Conservation (phyloP, 2,329 filamentous ascomycete species). For the Arthrobotrys sinensis region DNA sequence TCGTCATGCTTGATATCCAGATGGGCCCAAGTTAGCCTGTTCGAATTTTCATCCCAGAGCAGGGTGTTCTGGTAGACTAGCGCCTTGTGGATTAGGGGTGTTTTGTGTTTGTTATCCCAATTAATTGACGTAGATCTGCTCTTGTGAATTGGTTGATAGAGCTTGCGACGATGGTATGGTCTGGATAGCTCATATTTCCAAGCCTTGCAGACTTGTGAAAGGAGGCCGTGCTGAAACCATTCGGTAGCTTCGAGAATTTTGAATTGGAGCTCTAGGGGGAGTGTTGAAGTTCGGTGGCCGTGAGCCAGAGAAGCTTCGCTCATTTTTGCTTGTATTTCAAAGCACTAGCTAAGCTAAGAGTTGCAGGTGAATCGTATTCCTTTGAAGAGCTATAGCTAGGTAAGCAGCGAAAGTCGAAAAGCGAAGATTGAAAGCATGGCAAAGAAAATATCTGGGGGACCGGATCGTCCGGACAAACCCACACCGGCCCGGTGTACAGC, state of each 20-base stretch:
- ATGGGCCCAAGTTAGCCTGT: conserved; percentile 39
- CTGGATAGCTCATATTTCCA: conserved; percentile 40
- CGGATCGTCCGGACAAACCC: conserved; percentile 16
- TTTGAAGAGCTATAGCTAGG: conserved; percentile 6
- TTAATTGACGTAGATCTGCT: conserved; percentile 30
- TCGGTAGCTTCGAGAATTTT: conserved; percentile 43
- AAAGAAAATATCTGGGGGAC: conserved; percentile 1
- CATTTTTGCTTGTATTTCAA: conserved; percentile 10
- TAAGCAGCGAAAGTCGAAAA: conserved; percentile 16
- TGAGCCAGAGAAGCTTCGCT: conserved; percentile 3
- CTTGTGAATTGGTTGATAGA: conserved; percentile 41
- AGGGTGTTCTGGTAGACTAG: conserved; percentile 45
- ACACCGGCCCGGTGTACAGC: conserved; percentile 23
- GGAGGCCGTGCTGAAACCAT: conserved; percentile 46
- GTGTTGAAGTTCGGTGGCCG: conserved; percentile 20
- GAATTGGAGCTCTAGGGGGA: conserved; percentile 49
- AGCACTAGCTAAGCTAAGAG: conserved; percentile 1
- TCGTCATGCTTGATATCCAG: conserved; percentile 19
- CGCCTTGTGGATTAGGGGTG: conserved; percentile 47
- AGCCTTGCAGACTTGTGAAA: conserved; percentile 49
- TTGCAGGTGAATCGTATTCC: not conserved
- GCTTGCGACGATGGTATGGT: conserved; percentile 28
- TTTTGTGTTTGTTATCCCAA: conserved; percentile 22
- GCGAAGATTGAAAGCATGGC: conserved; percentile 5
- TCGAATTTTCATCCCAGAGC: conserved; percentile 20